phyloP scores from a whole-genome alignment of 23 red algal species.

The Gracilariopsis chorda region DNA sequence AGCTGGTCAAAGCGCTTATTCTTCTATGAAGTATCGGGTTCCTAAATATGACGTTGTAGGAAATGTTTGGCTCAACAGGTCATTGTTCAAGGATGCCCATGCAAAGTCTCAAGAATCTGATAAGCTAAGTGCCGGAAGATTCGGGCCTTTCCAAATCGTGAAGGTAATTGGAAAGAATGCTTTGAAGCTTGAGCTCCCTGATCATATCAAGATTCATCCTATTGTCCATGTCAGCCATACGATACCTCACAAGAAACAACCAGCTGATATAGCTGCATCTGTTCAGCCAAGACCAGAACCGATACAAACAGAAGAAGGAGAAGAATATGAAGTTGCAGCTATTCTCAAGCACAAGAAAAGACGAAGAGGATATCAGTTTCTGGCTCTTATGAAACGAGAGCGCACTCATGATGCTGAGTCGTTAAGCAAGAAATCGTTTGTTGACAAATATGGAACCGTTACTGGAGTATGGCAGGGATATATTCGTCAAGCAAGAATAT shows the following conservation, averaged over 20 bases:
- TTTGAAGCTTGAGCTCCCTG: not conserved
- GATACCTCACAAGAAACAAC: not conserved
- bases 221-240: not conserved
- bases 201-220: not conserved
- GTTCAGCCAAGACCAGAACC: not conserved
- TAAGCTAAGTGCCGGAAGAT: not conserved
- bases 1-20: not conserved
- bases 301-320: not conserved
- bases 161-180: slow-evolving; percentile 1
- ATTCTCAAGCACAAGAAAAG: not conserved
- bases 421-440: not conserved
- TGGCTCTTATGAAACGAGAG: not conserved
- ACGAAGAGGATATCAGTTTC: not conserved
- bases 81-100: not conserved
- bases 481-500: not conserved
- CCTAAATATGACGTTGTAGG: not conserved
- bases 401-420: not conserved
- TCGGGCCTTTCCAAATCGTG: not conserved
- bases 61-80: not conserved
- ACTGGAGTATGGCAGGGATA: not conserved
- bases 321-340: not conserved
- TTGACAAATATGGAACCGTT: slow-evolving; percentile 2
- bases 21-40: not conserved
- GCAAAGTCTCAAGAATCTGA: not conserved
- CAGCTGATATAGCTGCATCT: not conserved